These are phyloP conservation scores for Zopfochytrium polystomum DNA, from an alignment of 371 early-diverging fungal species.

Conservation along the genomic window DNA sequence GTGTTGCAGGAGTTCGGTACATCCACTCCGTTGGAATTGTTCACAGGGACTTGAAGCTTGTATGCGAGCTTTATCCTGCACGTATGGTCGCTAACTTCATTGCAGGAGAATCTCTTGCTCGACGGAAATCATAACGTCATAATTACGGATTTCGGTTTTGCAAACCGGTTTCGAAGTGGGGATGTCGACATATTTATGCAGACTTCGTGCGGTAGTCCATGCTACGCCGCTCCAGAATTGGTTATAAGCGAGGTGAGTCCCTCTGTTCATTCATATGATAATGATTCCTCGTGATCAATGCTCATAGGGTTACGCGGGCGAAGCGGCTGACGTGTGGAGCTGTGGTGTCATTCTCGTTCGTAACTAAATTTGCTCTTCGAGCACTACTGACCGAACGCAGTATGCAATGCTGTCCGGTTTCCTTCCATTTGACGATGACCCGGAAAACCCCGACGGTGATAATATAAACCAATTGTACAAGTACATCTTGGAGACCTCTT, in stretches of 20 bases:
- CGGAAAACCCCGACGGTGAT: constrained; percentile 92
- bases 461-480: constrained; percentile 94
- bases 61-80: constrained; percentile 14
- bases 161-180: constrained; percentile 61
- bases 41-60: constrained; percentile 68
- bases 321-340: constrained; percentile 93
- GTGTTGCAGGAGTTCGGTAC: constrained; percentile 50
- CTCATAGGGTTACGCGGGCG: constrained; percentile 78
- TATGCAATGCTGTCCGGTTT: constrained; percentile 97
- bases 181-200: constrained; percentile 59
- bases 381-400: constrained; percentile 7
- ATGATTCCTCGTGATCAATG: neutral
- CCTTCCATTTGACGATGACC: constrained; percentile 99
- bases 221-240: constrained; percentile 97
- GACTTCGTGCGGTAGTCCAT: constrained; percentile 94
- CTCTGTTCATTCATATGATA: neutral
- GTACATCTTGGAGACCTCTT: constrained; percentile 86
- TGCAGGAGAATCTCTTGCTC: constrained; percentile 83
- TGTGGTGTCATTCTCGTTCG: constrained; percentile 85
- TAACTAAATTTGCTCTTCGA: constrained; percentile 4
- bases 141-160: constrained; percentile 99
- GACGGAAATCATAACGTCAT: constrained; percentile 83
- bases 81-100: neutral
- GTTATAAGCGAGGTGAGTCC: constrained; percentile 83
- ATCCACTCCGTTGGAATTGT: constrained; percentile 60